Evolutionary conservation across 164 flowering plant genomes (phyloP), one percentile per base, ranked within the genome.

Genomic region (Chloranthus sessilifolius): DNA sequence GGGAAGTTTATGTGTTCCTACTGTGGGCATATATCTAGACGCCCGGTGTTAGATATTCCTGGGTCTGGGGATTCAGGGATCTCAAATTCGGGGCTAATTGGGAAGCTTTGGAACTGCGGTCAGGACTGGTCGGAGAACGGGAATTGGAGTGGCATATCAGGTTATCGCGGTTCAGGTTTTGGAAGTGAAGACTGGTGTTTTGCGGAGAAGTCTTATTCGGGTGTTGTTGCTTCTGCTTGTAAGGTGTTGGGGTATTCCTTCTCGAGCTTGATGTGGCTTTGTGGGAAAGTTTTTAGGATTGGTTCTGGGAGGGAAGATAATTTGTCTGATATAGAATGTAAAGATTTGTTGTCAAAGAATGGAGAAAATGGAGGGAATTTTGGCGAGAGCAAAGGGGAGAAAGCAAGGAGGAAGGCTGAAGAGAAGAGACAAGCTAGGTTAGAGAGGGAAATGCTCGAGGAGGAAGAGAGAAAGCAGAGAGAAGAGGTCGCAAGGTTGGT

Each of bases 401-500:
- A 81, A 60, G 96, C 96, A 25, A 84, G 94, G 5, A 70, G 95
- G 58, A 88, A 88, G 66, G 96, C 96, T 57, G 96, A 88, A 64
- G 96, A 88, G 71, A 88, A 74, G 71, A 77, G 85, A 60, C 88
- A 76, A 42, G 96, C 96, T 70, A 85, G 94, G 70, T 47, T 85
- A 66, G 95, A 82, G 72, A 88, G 66, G 70, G 96, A 88, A 61
- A 72, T 77, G 54, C 58, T 76, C 66, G 96, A 85, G 70, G 91
- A 83, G 65, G 96, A 88, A 68, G 96, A 88, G 50, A 77, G 83
- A 55, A 88, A 81, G 65, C 96, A 85, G 51, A 69, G 95, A 62
- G 96, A 88, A 68, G 96, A 88, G 68, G 94, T 88, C 52, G 91
- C 96, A 27, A 74, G 82, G 62, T 60, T 88, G 59, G 95, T 88